Base-by-base conservation (phyloP, 2,329 filamentous ascomycete genomes). In the Talaromyces sp. region DNA sequence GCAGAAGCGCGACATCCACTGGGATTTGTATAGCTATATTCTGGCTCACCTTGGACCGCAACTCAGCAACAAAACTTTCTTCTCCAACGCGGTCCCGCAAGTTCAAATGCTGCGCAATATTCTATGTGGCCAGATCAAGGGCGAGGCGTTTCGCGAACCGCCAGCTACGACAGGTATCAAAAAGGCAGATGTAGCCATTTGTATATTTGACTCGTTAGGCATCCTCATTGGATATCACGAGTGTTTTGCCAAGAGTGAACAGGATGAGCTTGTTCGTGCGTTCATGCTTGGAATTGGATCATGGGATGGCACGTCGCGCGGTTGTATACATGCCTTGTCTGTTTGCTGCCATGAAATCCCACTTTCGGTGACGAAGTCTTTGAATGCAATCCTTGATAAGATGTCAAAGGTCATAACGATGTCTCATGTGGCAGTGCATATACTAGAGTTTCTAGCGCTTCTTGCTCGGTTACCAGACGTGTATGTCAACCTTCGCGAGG, bases 391-490 rank as follows among this genome's bases (percentile, higher is more conserved):
- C 65, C 81, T 99, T 59, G 89, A 92, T 68, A 93, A 91, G 71
- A 96, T 99, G 90, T 89, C 92, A 1, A 91, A 92, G 67, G 95
- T 97, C 69, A 96, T 99, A 69, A 97, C 94, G 0, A 92, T 96
- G 68, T 88, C 91, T 7, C 86, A 92, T 60, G 89, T 97, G 38
- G 92, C 93, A 10, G 89, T 97, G 63, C 94, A 99, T 70, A 96
- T 99, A 62, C 81, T 99, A 55, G 94, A 99, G 70, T 97, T 99
- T 69, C 80, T 99, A n/a, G 90, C 91, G 10, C 88, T 91, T 55
- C 82, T 99, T 29, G 92, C 92, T 57, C 88, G 93, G 38, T 79
- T 97, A 61, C 91, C 90, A 10, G 85, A 91, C 62, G 82, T 97
- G 1, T 95, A 92, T 70, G 86, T 91, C 70, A 95, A 96, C 69